A percentile compares a stretch with the other conserved stretches of the same genome.
These are phyloP conservation scores for Xerocomus minutiporus DNA, from an alignment of 1,284 basidiomycete species.

Conservation along the genomic window DNA sequence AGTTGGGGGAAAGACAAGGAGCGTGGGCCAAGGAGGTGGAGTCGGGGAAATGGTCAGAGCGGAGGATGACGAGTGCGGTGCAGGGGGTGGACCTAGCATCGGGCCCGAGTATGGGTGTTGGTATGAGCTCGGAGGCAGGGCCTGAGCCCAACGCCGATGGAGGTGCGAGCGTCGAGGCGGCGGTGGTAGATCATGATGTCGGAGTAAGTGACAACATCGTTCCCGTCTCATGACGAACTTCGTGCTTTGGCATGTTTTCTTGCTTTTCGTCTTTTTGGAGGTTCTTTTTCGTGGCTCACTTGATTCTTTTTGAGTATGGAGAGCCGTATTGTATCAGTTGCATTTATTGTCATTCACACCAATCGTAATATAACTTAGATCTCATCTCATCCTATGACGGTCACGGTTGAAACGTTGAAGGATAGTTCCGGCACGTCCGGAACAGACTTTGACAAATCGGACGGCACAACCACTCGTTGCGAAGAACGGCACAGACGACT, in stretches of 20 bases:
- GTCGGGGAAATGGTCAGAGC: slow-evolving; percentile 15
- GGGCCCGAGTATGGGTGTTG: neutral
- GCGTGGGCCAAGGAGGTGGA: slow-evolving; percentile 18
- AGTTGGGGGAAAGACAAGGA: slow-evolving; percentile 9
- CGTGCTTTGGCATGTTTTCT: neutral
- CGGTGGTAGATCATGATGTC: neutral
- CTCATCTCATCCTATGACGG: neutral
- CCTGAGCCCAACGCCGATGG: neutral
- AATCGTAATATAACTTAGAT: neutral
- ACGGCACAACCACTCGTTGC: too few species aligned
- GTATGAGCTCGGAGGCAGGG: neutral
- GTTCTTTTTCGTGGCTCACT: neutral
- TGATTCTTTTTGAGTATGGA: neutral
- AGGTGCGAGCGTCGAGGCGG: neutral
- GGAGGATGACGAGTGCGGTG: neutral
- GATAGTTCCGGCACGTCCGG: too few species aligned
- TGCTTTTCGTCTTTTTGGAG: neutral
- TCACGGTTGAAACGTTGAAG: too few species aligned
- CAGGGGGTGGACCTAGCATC: neutral
- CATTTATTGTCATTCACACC: neutral
- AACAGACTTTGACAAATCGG: too few species aligned
- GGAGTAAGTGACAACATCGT: neutral
- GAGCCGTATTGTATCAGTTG: neutral
- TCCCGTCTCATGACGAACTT: slow-evolving; percentile 11
- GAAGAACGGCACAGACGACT: too few species aligned